Evolutionary conservation across 106 monocot species (phyloP).

Genomic region (Hemerocallis citrina): DNA sequence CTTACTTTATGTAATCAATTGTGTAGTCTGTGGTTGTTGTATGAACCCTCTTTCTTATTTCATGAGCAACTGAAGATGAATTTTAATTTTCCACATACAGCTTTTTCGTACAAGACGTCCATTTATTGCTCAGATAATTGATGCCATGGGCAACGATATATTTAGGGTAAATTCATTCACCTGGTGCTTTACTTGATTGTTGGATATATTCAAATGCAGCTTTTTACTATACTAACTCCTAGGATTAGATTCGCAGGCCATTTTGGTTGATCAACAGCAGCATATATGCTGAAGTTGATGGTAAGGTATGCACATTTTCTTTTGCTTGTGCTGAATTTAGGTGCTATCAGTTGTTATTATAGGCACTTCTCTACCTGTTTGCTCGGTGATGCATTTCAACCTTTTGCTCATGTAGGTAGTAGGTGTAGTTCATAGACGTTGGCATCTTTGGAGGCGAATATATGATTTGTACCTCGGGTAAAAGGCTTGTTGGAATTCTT

Average conservation of each 20-base stretch:
- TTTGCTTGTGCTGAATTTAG: background rate
- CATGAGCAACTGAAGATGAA: background rate
- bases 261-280: slow-evolving; percentile 98
- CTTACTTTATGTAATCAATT: background rate
- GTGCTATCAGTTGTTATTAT: background rate
- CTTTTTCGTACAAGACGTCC: slow-evolving; percentile 89
- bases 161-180: slow-evolving; percentile 52
- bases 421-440: slow-evolving; percentile 89
- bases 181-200: background rate
- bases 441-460: slow-evolving; percentile 96
- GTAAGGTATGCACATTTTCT: slow-evolving; percentile 54
- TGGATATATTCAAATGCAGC: slow-evolving; percentile 1
- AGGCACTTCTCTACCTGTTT: background rate
- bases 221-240: slow-evolving; percentile 30
- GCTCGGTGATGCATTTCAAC: background rate
- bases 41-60: background rate
- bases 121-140: slow-evolving; percentile 74
- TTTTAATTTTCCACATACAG: slow-evolving; percentile 34
- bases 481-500: too few relatives aligned
- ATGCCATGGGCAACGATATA: slow-evolving; percentile 86
- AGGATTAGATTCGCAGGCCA: slow-evolving; percentile 82
- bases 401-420: slow-evolving; percentile 47
- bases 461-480: slow-evolving; percentile 96
- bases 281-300: slow-evolving; percentile 93
- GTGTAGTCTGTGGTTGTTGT: background rate